phyloP scores from a whole-genome alignment of 805 yeast genomes.

The Saturnispora halmiae region DNA sequence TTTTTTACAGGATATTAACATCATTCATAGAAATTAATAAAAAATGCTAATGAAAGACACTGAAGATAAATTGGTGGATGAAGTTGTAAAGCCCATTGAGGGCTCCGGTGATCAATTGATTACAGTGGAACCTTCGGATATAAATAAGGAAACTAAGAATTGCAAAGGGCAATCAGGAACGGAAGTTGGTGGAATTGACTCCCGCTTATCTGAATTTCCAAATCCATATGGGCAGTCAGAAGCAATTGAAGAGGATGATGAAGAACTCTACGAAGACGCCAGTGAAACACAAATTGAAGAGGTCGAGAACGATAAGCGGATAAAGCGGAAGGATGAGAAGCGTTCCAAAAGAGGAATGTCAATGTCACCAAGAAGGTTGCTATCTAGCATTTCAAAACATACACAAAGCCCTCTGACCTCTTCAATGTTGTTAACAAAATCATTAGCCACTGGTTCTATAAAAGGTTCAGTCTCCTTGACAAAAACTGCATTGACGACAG shows the following conservation, averaged over 20 bases:
- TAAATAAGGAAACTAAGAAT: too few species aligned
- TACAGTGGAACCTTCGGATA: too few species aligned
- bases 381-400: conserved; percentile 18
- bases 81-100: too few species aligned
- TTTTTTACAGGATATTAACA: too few species aligned
- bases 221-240: neutral
- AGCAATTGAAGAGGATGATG: neutral
- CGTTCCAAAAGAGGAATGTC: conserved; percentile 12
- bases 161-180: neutral
- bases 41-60: too few species aligned
- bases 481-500: conserved; percentile 1
- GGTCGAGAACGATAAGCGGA: neutral
- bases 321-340: neutral
- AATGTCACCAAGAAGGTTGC: conserved; percentile 21
- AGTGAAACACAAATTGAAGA: neutral
- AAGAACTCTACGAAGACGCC: neutral
- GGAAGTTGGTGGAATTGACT: neutral
- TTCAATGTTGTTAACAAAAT: conserved; percentile 1
- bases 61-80: too few species aligned
- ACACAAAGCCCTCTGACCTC: conserved; percentile 11
- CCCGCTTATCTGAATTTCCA: conserved; percentile 1
- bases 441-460: neutral
- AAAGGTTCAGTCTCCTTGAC: neutral
- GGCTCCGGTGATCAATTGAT: too few species aligned
- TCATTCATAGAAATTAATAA: too few species aligned